These are phyloP conservation scores for Penicillium canescens DNA, from an alignment of 495 filamentous ascomycete species.

Conservation along the genomic window DNA sequence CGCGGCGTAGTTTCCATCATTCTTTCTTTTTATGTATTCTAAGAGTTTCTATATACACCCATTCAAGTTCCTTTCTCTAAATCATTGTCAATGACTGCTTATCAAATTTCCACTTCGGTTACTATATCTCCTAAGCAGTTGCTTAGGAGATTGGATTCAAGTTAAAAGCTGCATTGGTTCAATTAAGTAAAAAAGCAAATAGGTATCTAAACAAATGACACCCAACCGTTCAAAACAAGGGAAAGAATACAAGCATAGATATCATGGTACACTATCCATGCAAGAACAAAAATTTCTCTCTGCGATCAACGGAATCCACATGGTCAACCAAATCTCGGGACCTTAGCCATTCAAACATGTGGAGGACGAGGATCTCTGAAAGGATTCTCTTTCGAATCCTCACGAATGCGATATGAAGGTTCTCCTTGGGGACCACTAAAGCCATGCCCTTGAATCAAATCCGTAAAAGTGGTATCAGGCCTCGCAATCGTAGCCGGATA, in stretches of 20 bases:
- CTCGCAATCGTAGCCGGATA: slow-evolving; percentile 31
- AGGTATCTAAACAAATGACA: neutral
- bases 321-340: neutral
- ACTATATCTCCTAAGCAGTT: neutral
- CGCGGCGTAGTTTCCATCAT: neutral
- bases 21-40: slow-evolving; percentile 1
- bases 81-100: no score
- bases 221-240: neutral
- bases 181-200: neutral
- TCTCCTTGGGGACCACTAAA: slow-evolving; percentile 48
- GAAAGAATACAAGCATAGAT: neutral
- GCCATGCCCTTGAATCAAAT: slow-evolving; percentile 55
- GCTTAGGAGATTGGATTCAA: no score
- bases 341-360: neutral
- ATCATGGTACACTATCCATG: slow-evolving; percentile 3
- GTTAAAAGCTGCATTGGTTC: neutral
- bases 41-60: slow-evolving; percentile 6
- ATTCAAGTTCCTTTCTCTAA: neutral
- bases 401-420: slow-evolving; percentile 30
- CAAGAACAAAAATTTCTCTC: neutral
- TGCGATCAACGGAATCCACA: neutral
- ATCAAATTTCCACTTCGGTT: no score
- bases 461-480: slow-evolving; percentile 62
- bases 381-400: slow-evolving; percentile 4
- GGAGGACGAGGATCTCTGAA: slow-evolving; percentile 1